A percentile compares a stretch with the other conserved stretches of the same genome.
phyloP scores from a whole-genome alignment of 148 eudicot species.

The Amaranthus palmeri region DNA sequence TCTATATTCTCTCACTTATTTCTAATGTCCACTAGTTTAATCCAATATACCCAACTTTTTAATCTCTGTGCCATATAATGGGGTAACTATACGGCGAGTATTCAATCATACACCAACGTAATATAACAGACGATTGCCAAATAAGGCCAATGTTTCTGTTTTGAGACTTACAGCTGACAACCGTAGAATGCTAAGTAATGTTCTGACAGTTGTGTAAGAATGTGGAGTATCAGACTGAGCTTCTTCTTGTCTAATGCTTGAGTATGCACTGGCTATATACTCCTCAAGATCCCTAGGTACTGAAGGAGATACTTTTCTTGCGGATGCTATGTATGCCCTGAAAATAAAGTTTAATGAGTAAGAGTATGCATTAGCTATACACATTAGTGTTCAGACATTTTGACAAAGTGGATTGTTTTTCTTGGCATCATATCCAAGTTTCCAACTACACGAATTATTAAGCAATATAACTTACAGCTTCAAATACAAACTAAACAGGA shows the following conservation, averaged over 20 bases:
- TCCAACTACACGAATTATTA: background rate
- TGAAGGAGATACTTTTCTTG: constrained; percentile 74
- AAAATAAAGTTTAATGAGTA: constrained; percentile 17
- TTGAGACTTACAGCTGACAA: constrained; percentile 79
- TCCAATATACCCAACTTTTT: too few species aligned
- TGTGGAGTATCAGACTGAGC: constrained; percentile 85
- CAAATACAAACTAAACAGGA: background rate
- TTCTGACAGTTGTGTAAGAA: constrained; percentile 92
- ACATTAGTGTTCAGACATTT: background rate
- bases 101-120: too few species aligned
- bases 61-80: too few species aligned
- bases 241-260: constrained; percentile 91
- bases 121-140: too few species aligned
- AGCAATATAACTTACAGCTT: too few species aligned
- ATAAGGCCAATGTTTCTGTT: too few species aligned
- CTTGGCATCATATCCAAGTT: background rate
- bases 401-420: background rate
- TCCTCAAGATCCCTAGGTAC: constrained; percentile 88
- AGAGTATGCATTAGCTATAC: background rate
- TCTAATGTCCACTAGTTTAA: too few species aligned
- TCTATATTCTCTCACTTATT: too few species aligned
- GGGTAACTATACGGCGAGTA: too few species aligned
- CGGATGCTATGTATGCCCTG: constrained; percentile 95
- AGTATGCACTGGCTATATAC: constrained; percentile 91
- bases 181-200: constrained; percentile 95